A percentile compares a stretch with the other conserved stretches of the same genome.
phyloP scores from a whole-genome alignment of 1,284 basidiomycete species.

The Boletus mariae region DNA sequence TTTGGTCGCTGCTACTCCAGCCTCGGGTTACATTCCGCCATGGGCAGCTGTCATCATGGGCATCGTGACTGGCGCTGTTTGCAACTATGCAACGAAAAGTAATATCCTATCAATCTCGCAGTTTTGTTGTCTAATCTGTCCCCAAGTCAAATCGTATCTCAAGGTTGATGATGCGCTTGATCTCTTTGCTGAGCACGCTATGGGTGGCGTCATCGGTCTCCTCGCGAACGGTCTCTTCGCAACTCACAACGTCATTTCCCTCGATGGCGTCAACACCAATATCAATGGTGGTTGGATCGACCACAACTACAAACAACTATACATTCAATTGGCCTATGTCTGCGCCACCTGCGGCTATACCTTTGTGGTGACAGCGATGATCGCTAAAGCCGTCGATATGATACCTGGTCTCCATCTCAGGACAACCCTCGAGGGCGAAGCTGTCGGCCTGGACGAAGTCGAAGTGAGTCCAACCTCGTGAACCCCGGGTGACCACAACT shows the following conservation, averaged over 20 bases:
- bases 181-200: constrained; percentile 87
- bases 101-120: constrained; percentile 32
- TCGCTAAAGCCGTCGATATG: constrained; percentile 69
- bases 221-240: constrained; percentile 81
- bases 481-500: not conserved
- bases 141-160: constrained; percentile 61
- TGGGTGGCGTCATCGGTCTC: constrained; percentile 86
- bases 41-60: constrained; percentile 80
- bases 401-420: constrained; percentile 78
- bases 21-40: constrained; percentile 64
- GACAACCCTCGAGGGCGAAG: constrained; percentile 73
- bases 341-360: constrained; percentile 64
- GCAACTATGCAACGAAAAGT: constrained; percentile 88
- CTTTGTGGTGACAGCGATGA: constrained; percentile 64
- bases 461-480: constrained; percentile 50
- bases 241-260: constrained; percentile 53
- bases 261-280: constrained; percentile 74
- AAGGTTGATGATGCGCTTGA: constrained; percentile 81
- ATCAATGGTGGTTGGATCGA: constrained; percentile 71
- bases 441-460: constrained; percentile 84
- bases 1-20: constrained; percentile 87
- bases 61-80: constrained; percentile 67
- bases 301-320: constrained; percentile 69
- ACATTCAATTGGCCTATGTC: constrained; percentile 83
- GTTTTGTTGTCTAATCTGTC: constrained; percentile 6